These are phyloP conservation scores for Rhamnella rubrinervis DNA, from an alignment of 331 rosid species.

Conservation along the genomic window DNA sequence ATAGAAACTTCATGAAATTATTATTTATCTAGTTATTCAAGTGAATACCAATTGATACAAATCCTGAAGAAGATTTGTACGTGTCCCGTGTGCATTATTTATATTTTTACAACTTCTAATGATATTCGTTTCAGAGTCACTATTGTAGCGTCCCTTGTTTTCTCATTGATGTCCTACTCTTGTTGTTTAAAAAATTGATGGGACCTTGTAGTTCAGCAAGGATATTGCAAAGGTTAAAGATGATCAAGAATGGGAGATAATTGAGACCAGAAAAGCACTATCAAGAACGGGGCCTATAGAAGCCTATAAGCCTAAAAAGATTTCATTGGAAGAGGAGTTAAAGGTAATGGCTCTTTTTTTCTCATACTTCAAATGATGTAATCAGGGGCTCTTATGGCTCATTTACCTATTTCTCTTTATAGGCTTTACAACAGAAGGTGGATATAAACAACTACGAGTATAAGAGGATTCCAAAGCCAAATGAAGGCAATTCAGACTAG, in stretches of 20 bases:
- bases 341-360: conserved; percentile 39
- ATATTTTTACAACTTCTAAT: no score
- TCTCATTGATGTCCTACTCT: not conserved
- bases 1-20: no score
- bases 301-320: conserved; percentile 68
- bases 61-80: no score
- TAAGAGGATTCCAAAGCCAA: conserved; percentile 74
- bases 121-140: no score
- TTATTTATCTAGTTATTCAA: no score
- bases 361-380: not conserved
- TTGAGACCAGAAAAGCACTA: conserved; percentile 71
- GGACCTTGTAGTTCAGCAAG: conserved; percentile 55
- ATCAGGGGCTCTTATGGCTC: conserved; percentile 14
- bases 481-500: conserved; percentile 43
- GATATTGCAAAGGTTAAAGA: conserved; percentile 83
- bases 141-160: not conserved
- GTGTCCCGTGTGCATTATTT: no score
- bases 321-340: conserved; percentile 70
- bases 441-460: conserved; percentile 69
- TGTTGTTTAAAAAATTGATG: conserved; percentile 22
- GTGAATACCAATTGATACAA: no score
- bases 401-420: conserved; percentile 14
- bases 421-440: conserved; percentile 72
- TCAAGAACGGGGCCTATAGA: conserved; percentile 72
- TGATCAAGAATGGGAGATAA: conserved; percentile 89